These are phyloP conservation scores for Cutaneotrichosporon cyanovorans DNA, from an alignment of 1,284 basidiomycete species.

Conservation along the genomic window DNA sequence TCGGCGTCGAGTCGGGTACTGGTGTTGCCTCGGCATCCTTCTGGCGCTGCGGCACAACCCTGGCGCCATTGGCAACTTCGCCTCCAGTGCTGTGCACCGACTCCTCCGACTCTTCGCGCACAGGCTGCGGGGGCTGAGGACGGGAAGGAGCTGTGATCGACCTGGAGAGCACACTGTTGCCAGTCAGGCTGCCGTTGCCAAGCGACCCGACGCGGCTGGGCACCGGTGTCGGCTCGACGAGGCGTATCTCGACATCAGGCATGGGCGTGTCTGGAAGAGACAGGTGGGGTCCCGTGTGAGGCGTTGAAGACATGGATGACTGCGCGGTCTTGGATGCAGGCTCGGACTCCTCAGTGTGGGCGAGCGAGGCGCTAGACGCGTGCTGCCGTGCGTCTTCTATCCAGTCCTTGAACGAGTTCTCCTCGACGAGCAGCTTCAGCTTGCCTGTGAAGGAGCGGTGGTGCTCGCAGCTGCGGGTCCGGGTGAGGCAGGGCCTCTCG, in stretches of 20 bases:
- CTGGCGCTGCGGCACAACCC: too few species aligned
- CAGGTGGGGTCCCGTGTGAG: not conserved
- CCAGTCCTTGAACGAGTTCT: constrained; percentile 40
- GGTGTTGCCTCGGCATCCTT: too few species aligned
- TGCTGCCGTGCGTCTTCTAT: constrained; percentile 31
- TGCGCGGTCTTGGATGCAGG: not conserved
- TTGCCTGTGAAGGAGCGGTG: constrained; percentile 32
- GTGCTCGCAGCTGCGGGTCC: constrained; percentile 21
- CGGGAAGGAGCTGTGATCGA: too few species aligned
- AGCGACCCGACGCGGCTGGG: constrained; percentile 39
- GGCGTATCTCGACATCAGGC: constrained; percentile 34
- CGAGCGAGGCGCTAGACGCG: too few species aligned
- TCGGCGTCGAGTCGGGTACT: too few species aligned
- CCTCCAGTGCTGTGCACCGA: constrained; percentile 1
- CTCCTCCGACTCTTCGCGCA: constrained; percentile 18
- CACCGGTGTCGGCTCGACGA: constrained; percentile 43
- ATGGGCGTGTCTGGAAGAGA: constrained; percentile 27
- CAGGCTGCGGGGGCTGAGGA: constrained; percentile 7
- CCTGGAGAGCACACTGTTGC: not conserved
- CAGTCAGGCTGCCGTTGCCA: constrained; percentile 14
- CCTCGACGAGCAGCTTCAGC: constrained; percentile 34
- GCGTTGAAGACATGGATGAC: not conserved
- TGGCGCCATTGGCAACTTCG: not conserved
- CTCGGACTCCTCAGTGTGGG: too few species aligned
- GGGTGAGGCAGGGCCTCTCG: constrained; percentile 10